Base-by-base conservation (phyloP, 805 yeast genomes). In the Ogataea ganodermae region DNA sequence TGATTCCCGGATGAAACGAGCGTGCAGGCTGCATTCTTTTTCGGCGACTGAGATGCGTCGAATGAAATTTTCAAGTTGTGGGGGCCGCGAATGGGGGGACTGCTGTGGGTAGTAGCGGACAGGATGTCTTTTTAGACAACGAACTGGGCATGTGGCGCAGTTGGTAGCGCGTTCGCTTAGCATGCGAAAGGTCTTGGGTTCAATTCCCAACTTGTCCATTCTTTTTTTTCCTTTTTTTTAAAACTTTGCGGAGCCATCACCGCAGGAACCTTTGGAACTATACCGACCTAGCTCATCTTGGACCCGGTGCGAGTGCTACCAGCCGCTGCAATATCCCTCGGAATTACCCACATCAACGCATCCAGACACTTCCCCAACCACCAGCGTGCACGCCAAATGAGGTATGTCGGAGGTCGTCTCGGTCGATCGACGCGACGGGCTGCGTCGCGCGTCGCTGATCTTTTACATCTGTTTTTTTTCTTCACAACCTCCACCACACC, bases 161-260 rank as follows among this genome's bases (percentile, higher is more conserved):
- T 80, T 78, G 84, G 84, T 79, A 80, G 84, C 84, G 84, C 84
- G 84, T 78, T 78, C 81, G 79, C 84, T 79, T 80, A 79, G 84
- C 84, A 80, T 79, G 85, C 79, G 82, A 78, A 79, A 80, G 84
- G 86, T 80, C 85, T 79, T 79, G 80, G 84, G 84, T 79, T 79
- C 85, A 81, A 80, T 74, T 80, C 84, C 84, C 79, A 79, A 77
- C 83, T 79, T 81, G 84, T 80, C 84, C 84, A 49, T 66, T 50
- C 39, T 44, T 45, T 47, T 36, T 36, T 14, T 21, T 42, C 33
- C 45, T 44, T 46, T 26, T 35, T 44, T 32, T 16, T 7, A 3
- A 16, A n/a, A n/a, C n/a, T n/a, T n/a, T n/a, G n/a, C n/a, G n/a
- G n/a, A n/a, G n/a, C n/a, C n/a, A n/a, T n/a, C n/a, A n/a, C n/a